A percentile compares a stretch with the other conserved stretches of the same genome.
Evolutionary conservation across 257 asterid genomes (phyloP).

Genomic region (Scutellaria minor): DNA sequence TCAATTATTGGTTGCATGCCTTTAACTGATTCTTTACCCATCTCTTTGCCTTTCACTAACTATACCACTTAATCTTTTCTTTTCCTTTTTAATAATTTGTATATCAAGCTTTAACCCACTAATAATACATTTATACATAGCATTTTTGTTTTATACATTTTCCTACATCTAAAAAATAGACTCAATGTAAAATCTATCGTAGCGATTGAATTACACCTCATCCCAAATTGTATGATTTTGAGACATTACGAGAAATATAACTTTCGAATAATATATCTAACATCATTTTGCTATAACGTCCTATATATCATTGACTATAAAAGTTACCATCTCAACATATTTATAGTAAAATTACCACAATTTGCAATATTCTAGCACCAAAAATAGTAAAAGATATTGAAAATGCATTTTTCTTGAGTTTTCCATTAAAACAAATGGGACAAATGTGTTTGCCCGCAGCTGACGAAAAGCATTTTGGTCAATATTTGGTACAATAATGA

Average conservation of each 20-base stretch:
- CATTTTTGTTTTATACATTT: too few relatives aligned
- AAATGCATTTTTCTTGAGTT: not conserved
- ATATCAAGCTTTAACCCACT: too few relatives aligned
- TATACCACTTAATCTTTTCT: not conserved
- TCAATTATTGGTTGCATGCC: slow-evolving; percentile 44
- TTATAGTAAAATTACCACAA: not conserved
- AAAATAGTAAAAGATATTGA: not conserved
- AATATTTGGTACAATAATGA: not conserved
- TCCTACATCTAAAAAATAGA: too few relatives aligned
- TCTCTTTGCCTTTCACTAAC: not conserved
- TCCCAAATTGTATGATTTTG: not conserved
- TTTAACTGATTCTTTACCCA: not conserved
- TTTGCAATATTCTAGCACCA: not conserved
- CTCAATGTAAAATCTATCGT: too few relatives aligned
- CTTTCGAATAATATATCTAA: not conserved
- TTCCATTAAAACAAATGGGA: not conserved
- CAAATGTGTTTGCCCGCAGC: slow-evolving; percentile 1
- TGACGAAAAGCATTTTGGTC: slow-evolving; percentile 6
- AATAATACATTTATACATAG: too few relatives aligned
- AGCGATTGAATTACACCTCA: not conserved
- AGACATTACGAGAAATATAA: not conserved
- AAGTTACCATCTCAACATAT: too few relatives aligned
- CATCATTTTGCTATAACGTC: not conserved
- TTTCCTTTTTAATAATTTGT: not conserved
- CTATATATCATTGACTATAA: too few relatives aligned